Base-by-base conservation (phyloP, 1,139 yeast species). In the Pichia norvegensis region DNA sequence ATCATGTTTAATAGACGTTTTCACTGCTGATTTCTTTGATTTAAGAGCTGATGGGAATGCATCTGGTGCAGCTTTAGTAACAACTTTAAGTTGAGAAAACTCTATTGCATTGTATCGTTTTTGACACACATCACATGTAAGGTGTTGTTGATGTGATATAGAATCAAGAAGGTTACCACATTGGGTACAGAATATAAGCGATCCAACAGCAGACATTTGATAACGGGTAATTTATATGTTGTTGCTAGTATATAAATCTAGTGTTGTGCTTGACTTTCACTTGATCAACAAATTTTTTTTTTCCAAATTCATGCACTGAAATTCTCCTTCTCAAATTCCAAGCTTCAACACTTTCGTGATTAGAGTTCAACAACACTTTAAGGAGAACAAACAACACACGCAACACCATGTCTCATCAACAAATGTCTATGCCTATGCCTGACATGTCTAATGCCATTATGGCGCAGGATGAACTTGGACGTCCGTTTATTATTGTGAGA, bases 401-500 rank as follows among this genome's bases (percentile, higher is more conserved):
- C 11, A 10, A 16, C 14, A 45, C 31, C 38, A 54, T 51, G 46
- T 65, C 60, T 27, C 31, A 27, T 29, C 73, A 67, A 57, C 62
- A 65, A 58, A 46, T 44, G 38, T 42, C 49, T 3, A 75, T 77
- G 81, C 84, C 80, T 52, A 79, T 85, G 85, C 95, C 96, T 40
- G 97, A 92, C 66, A 73, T 92, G 76, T 88, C 97, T 57, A 92
- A 92, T 63, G 98, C 98, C 67, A 87, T 92, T 59, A 87, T 92
- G 71, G 97, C 98, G 7, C 97, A 92, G 68, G 98, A 94, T 66
- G 98, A 94, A 67, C 87, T 85, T 90, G 99, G 99, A 29, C 81
- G 97, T 68, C 99, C 98, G 19, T 87, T 94, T 64, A 90, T 94
- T 61, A 92, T 94, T 64, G 98, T 94, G 46, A 79, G 95, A 65